Base-by-base conservation (phyloP, 2,329 filamentous ascomycete species). In the Botrytis squamosa region DNA sequence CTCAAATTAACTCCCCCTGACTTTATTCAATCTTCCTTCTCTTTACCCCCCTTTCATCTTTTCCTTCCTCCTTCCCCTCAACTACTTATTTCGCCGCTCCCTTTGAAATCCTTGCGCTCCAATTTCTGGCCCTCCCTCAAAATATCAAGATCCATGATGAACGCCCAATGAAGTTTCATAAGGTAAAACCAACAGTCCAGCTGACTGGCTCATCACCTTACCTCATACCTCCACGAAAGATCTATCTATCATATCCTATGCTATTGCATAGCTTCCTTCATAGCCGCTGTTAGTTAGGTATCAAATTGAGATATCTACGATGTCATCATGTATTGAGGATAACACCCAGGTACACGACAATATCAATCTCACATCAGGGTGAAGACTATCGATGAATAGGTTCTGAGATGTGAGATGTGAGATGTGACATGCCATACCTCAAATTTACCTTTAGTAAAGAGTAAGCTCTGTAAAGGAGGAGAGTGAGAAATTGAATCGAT, bases 61-160 rank as follows among this genome's bases (percentile, higher is more conserved):
- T 9, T 55, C 7, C 52, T 16, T 55, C 2, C 25, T 14, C 25
- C 25, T 14, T 16, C 5, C 25, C 7, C 14, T 55, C 25, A 18
- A 29, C 4, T n/a, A n/a, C 4, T n/a, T 14, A n/a, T n/a, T 3
- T n/a, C 12, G 1, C 25, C 10, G 0, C 12, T 52, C 12, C 25
- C 49, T 18, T 29, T 55, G n/a, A 18, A 9, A 4, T 10, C 12
- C 10, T n/a, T 16, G 22, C 12, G 12, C 12, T n/a, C 25, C 25
- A n/a, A 52, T 1, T n/a, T 52, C 3, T 14, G 25, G 25, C 49
- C 2, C 18, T 1, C 44, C 6, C 49, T 55, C 14, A 9, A 55
- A 0, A 29, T 29, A 55, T 55, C 25, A 55, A 8, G 4, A 29
- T 55, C n/a, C 14, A 29, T 18, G 16, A 29, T 16, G 6, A 29